phyloP scores from a whole-genome alignment of 78 protist species.

The Monosiga brevicollis region DNA sequence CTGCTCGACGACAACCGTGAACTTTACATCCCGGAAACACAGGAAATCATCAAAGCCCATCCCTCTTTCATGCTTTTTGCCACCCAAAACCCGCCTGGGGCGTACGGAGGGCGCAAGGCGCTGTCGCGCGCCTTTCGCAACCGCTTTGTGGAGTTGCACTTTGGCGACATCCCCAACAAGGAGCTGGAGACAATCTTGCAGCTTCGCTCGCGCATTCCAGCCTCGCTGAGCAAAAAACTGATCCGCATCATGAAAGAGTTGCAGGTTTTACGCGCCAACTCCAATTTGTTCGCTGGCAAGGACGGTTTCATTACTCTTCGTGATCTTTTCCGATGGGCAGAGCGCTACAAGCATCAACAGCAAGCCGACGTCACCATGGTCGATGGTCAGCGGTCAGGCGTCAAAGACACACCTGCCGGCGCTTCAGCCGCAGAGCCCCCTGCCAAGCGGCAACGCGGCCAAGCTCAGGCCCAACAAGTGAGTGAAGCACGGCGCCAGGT shows the following conservation, averaged over 20 bases:
- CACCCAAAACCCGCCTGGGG: slow-evolving; percentile 99
- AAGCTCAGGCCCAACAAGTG: not conserved
- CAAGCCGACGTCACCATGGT: not conserved
- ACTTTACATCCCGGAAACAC: slow-evolving; percentile 94
- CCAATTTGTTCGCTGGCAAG: slow-evolving; percentile 48
- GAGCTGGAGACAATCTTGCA: slow-evolving; percentile 81
- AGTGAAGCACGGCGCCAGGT: not conserved
- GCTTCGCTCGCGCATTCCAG: slow-evolving; percentile 78
- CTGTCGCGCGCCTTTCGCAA: slow-evolving; percentile 93
- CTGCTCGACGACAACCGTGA: slow-evolving; percentile 99
- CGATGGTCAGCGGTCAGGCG: too few relatives aligned
- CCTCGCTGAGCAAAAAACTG: slow-evolving; percentile 46
- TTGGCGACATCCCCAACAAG: slow-evolving; percentile 82
- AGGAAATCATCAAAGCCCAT: slow-evolving; percentile 84
- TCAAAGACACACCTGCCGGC: not conserved
- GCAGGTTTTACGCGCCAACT: slow-evolving; percentile 23
- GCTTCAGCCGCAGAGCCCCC: too few relatives aligned
- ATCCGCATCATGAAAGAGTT: slow-evolving; percentile 35
- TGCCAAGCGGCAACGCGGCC: not conserved
- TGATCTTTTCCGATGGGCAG: slow-evolving; percentile 98
- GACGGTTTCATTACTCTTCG: slow-evolving; percentile 95
- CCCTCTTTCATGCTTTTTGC: slow-evolving; percentile 96
- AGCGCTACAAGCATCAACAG: slow-evolving; percentile 39
- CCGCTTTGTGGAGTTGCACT: slow-evolving; percentile 92
- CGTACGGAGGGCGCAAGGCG: slow-evolving; percentile 98